Evolutionary conservation across 176 grass and related monocot species (phyloP), one percentile per base, ranked within the genome.

Genomic region (Eremochloa ophiuroides): DNA sequence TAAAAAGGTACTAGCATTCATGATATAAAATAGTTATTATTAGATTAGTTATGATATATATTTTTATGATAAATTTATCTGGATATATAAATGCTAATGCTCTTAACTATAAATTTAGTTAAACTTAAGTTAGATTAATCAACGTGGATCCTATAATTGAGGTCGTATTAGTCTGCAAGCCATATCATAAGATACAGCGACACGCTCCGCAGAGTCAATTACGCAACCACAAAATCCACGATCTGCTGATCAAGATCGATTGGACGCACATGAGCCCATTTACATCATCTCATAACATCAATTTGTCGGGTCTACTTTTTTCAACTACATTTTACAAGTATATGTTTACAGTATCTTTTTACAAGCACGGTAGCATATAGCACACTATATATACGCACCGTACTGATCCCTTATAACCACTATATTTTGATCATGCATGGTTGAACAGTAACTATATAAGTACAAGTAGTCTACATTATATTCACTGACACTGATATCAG

Each of bases 181-280:
- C 70, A 61, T 38, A 70, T 69, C 16, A 80, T 84, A 33, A 34
- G 74, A 62, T 80, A 69, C 77, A 76, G 73, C 18, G 69, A 46
- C 76, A 85, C 66, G 43, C 12, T 31, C 14, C 61, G 7, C 66
- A 78, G 70, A 80, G 73, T 78, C 78, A 89, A 66, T 15, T 23
- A 89, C 56, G 78, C 73, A 84, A 75, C 75, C 34, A 26, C 15
- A 25, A 41, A 75, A 59, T 77, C 56, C 28, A 72, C 46, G 38
- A 66, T 34, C n/a, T 39, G 53, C 27, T 56, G 43, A 26, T 61
- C 71, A 33, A 63, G 23, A 40, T n/a, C n/a, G 40, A 39, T 72
- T 23, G 42, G 11, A 46, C 37, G 42, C 8, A 62, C 55, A 43
- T 4, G 10, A 25, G 48, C 11, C 37, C 55, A 11, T 23, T 61